Percentiles rank a stretch among this genome's conserved stretches.
These are phyloP conservation scores for Lepidium sativum DNA, from an alignment of 345 rosid species.

Conservation along the genomic window DNA sequence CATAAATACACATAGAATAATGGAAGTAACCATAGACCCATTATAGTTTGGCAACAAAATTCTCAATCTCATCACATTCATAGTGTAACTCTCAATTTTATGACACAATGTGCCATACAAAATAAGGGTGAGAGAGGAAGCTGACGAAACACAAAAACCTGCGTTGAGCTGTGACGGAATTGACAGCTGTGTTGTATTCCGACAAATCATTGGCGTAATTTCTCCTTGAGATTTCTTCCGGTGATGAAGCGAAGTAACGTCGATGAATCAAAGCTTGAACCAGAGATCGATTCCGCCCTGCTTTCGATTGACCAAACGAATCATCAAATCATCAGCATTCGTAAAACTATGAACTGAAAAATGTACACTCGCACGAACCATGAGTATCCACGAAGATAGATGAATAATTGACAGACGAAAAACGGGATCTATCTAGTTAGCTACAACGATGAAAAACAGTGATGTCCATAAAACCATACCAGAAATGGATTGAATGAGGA, in stretches of 20 bases:
- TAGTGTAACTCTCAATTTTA: background rate
- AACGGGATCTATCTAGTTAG: slow-evolving; percentile 11
- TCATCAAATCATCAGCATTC: background rate
- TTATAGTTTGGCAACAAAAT: background rate
- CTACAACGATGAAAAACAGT: background rate
- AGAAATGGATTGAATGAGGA: slow-evolving; percentile 39
- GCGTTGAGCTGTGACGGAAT: slow-evolving; percentile 54
- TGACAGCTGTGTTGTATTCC: slow-evolving; percentile 70
- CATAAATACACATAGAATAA: background rate
- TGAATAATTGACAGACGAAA: background rate
- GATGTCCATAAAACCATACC: slow-evolving; percentile 9
- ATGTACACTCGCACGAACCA: background rate
- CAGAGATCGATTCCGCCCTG: slow-evolving; percentile 40
- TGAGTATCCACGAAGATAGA: background rate
- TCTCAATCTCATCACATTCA: background rate
- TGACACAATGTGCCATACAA: background rate
- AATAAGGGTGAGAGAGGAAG: background rate
- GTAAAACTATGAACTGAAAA: background rate
- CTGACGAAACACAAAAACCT: slow-evolving; percentile 32
- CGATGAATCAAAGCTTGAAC: slow-evolving; percentile 44
- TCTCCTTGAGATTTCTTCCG: slow-evolving; percentile 48
- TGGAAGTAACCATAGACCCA: background rate
- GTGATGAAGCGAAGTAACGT: slow-evolving; percentile 35
- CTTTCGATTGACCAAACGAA: background rate
- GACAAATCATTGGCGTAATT: slow-evolving; percentile 67